Evolutionary conservation across 2,329 filamentous ascomycete species (phyloP).

Genomic region (Curvularia sp.): DNA sequence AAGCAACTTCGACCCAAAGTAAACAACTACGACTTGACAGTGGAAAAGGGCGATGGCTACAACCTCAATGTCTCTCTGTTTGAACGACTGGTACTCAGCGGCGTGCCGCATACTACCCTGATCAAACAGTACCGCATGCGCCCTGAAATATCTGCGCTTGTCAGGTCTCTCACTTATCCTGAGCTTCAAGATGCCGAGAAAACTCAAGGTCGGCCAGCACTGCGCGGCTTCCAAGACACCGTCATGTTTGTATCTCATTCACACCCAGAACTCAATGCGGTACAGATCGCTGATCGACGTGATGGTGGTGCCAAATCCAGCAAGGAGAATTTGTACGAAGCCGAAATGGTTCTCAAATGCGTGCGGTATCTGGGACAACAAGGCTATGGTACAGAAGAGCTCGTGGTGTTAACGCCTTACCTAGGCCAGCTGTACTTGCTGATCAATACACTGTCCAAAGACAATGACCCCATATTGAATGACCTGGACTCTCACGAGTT

Average conservation of each 20-base stretch:
- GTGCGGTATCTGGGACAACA: constrained; percentile 75
- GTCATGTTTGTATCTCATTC: constrained; percentile 73
- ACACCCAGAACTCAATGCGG: constrained; percentile 58
- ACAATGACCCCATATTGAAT: constrained; percentile 70
- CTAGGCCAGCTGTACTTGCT: constrained; percentile 71
- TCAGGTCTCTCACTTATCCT: constrained; percentile 67
- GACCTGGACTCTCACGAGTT: constrained; percentile 72
- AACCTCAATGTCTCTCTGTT: constrained; percentile 73
- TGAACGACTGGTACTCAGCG: constrained; percentile 68
- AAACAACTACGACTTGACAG: constrained; percentile 65
- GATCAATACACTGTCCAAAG: constrained; percentile 58
- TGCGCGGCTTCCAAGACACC: constrained; percentile 65
- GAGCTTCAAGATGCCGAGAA: constrained; percentile 62
- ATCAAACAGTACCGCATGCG: constrained; percentile 71
- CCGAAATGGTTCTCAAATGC: constrained; percentile 67
- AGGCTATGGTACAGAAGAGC: constrained; percentile 68
- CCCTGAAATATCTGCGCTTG: constrained; percentile 69
- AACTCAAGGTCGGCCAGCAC: constrained; percentile 55
- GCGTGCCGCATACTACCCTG: constrained; percentile 62
- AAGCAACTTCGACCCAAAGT: constrained; percentile 74
- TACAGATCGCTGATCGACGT: constrained; percentile 55
- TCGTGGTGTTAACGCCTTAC: constrained; percentile 76
- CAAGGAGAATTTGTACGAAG: constrained; percentile 71
- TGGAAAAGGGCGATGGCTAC: constrained; percentile 70
- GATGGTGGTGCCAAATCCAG: constrained; percentile 60